phyloP scores from a whole-genome alignment of 306 rosid species.

The Acacia acuminata region DNA sequence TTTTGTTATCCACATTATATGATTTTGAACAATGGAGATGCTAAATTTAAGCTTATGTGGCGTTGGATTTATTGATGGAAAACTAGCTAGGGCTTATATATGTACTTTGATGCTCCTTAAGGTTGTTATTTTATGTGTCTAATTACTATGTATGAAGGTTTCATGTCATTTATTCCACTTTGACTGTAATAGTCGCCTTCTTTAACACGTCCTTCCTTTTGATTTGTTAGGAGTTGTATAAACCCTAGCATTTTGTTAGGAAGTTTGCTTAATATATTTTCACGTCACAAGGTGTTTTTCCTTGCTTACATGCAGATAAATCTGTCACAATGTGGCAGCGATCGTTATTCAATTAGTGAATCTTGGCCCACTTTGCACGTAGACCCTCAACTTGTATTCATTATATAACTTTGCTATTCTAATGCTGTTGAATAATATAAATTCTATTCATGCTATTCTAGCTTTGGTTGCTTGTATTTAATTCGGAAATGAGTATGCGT shows the following conservation, averaged over 20 bases:
- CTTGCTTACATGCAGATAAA: background rate
- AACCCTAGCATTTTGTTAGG: slow-evolving; percentile 37
- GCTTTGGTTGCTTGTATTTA: slow-evolving; percentile 15
- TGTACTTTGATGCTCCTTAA: slow-evolving; percentile 8
- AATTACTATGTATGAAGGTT: background rate
- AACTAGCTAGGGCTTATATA: slow-evolving; percentile 59
- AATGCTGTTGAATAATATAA: slow-evolving; percentile 10
- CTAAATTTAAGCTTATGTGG: slow-evolving; percentile 1
- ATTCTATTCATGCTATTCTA: slow-evolving; percentile 13
- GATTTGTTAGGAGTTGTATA: slow-evolving; percentile 25
- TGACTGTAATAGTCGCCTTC: background rate
- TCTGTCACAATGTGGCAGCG: background rate
- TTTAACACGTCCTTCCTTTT: background rate
- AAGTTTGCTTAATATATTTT: slow-evolving; percentile 25
- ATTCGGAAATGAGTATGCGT: slow-evolving; percentile 30
- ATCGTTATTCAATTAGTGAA: slow-evolving; percentile 16
- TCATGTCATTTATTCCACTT: background rate
- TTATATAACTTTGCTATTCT: background rate
- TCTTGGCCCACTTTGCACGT: background rate
- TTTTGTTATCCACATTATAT: background rate
- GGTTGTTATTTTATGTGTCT: slow-evolving; percentile 43
- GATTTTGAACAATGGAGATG: slow-evolving; percentile 18
- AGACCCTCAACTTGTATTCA: background rate
- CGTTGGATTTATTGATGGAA: slow-evolving; percentile 27
- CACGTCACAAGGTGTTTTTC: background rate